Evolutionary conservation across 2,329 filamentous ascomycete species (phyloP).

Genomic region (Sporothrix protearum): DNA sequence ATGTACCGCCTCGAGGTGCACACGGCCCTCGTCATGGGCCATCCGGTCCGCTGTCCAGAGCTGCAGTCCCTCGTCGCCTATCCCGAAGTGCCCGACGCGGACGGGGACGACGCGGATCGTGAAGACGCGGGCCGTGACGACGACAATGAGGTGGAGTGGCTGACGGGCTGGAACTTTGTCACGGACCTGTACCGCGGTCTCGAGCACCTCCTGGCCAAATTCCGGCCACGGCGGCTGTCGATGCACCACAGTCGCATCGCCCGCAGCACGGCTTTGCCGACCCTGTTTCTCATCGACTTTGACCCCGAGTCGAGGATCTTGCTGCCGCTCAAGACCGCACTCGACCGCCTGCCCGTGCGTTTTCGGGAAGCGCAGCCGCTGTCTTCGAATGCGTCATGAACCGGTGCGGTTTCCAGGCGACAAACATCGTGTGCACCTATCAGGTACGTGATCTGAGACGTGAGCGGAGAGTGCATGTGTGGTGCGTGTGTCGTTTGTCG

Average conservation of each 20-base stretch:
- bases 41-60: conserved; percentile 28
- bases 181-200: conserved; percentile 21
- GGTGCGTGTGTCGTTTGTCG: too few relatives aligned
- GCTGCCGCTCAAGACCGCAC: background rate
- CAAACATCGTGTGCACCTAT: conserved; percentile 21
- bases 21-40: conserved; percentile 29
- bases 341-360: background rate
- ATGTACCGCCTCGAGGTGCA: conserved; percentile 31
- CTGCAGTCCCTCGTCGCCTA: conserved; percentile 27
- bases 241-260: background rate
- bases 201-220: conserved; percentile 18
- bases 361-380: background rate
- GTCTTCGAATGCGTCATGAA: conserved; percentile 11
- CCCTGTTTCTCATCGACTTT: conserved; percentile 14
- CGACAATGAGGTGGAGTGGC: conserved; percentile 12
- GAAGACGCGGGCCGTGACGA: background rate
- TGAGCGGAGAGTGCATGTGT: background rate
- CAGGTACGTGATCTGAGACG: conserved; percentile 9
- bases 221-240: background rate
- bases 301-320: conserved; percentile 12
- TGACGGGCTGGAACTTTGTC: conserved; percentile 22
- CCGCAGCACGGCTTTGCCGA: background rate
- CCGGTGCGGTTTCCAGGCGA: conserved; percentile 21
- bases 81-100: conserved; percentile 19
- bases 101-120: background rate